Percentiles rank a stretch among this genome's conserved stretches.
Evolutionary conservation across 768 basidiomycete species (phyloP).

Genomic region (Boletus pseudopeckii): DNA sequence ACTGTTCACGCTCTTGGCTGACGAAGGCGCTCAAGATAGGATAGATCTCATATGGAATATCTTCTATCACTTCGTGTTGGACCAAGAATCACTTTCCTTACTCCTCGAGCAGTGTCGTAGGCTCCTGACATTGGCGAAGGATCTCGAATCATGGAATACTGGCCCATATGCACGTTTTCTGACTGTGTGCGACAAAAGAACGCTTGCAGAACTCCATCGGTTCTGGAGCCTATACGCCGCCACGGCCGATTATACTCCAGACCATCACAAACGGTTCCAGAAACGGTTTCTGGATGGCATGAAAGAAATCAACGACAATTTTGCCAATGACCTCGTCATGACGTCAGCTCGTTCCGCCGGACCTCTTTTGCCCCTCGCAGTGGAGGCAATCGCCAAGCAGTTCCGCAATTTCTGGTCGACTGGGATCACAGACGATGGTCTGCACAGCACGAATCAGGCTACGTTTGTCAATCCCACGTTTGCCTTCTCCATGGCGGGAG

Average conservation of each 20-base stretch:
- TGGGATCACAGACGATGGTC: slow-evolving; percentile 26
- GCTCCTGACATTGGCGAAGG: slow-evolving; percentile 14
- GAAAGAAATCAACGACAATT: slow-evolving; percentile 6
- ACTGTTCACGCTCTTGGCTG: slow-evolving; percentile 28
- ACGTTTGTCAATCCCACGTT: slow-evolving; percentile 31
- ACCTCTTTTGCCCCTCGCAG: slow-evolving; percentile 16
- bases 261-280: slow-evolving; percentile 11
- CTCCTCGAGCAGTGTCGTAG: slow-evolving; percentile 29
- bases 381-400: slow-evolving; percentile 10
- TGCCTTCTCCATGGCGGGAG: slow-evolving; percentile 21
- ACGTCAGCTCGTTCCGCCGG: slow-evolving; percentile 29
- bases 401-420: slow-evolving; percentile 26
- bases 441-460: slow-evolving; percentile 10
- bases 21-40: slow-evolving; percentile 15
- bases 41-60: slow-evolving; percentile 29
- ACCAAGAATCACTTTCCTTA: slow-evolving; percentile 21
- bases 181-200: slow-evolving; percentile 20
- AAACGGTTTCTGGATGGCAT: slow-evolving; percentile 21
- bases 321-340: not conserved
- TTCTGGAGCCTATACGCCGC: slow-evolving; percentile 21
- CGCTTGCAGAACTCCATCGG: slow-evolving; percentile 22
- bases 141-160: slow-evolving; percentile 22
- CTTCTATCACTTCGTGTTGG: slow-evolving; percentile 29
- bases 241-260: slow-evolving; percentile 11
- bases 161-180: slow-evolving; percentile 29